Base-by-base conservation (phyloP, 1,284 basidiomycete genomes). In the Veloporphyrellus conicus region DNA sequence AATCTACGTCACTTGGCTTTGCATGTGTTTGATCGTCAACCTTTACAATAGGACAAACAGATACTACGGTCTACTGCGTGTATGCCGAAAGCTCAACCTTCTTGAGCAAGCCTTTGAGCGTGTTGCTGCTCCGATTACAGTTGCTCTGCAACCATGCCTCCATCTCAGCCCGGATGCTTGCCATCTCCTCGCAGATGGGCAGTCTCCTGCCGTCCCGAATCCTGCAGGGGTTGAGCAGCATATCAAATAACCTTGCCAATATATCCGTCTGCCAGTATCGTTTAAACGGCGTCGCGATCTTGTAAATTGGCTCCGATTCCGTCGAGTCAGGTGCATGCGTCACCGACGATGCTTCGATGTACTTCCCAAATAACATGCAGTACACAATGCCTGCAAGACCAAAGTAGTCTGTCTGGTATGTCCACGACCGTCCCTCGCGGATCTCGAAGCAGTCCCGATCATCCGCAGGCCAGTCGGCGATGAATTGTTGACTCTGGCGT, bases 291-390 rank as follows among this genome's bases (percentile, higher is more conserved):
- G 85, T 82, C 19, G 81, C 74, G 41, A 95, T 78, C 71, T 79
- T 87, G 70, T 82, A 77, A 45, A 76, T 68, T 3, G 62, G 64
- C 12, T 57, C 56, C 54, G 60, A 58, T 31, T 67, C 61, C 14
- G 66, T 67, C 4, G 70, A 66, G 14, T 56, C 62, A 3, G 64
- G 53, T 5, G 64, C 62, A 11, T 67, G 60, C 16, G 65, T 68
- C 35, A 87, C 70, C 6, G 82, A 74, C 39, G 74, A 76, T 4
- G 79, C 81, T 58, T 90, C 84, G 64, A 97, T 92, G 71, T 97
- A 96, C 68, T 90, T 91, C 20, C 95, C 95, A 63, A 94, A 98
- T 22, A 99, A 78, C 78, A 99, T 83, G 71, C 92, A 96, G 71
- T 93, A 95, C 27, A 93, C 80, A 57, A 99, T 87, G 38, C 91